Evolutionary conservation across 306 rosid genomes (phyloP), one percentile per base, ranked within the genome.

Genomic region (Sindora glabra): DNA sequence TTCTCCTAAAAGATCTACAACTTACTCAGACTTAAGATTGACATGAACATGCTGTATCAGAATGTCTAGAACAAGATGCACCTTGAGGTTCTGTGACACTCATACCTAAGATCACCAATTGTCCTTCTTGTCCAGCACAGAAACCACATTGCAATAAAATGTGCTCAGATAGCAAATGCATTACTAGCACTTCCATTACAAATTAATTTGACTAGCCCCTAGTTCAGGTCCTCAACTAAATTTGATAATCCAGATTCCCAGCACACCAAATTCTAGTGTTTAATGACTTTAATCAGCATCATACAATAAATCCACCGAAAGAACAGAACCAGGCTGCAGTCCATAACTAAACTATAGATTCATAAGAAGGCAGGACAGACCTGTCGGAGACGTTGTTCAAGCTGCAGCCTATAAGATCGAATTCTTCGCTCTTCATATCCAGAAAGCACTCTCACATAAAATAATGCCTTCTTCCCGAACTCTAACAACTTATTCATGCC

Each of bases 381-480:
- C 82, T 72, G 75, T 38, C 17, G 59, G 42, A 72, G 30, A 0
- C 39, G 78, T 5, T 63, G 55, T 68, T 92, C 94, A 70, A 86
- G 73, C 62, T 79, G 71, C 58, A 88, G 52, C 59, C 98, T 84
- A 51, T 54, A 70, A 10, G 76, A 26, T 21, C 95, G 85, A 62
- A 92, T 92, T 81, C 86, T 81, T 38, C 89, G 87, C 69, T 88
- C 85, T 78, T 92, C 98, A 57, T 83, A 88, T 48, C 98, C 96
- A 26, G 95, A 83, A 62, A 92, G 88, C 64, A 92, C 94, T 60
- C 78, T 57, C 21, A 49, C 90, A 69, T 86, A 92, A 70, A 83
- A 81, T 37, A 92, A 60, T 41, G 82, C 83, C 54, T 75, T 86
- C 73, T 86, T 79, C 40, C 96, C 98, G 18, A 67, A 77, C 0